Base-by-base conservation (phyloP, 2,329 filamentous ascomycete genomes). In the Xylariaceae sp. region DNA sequence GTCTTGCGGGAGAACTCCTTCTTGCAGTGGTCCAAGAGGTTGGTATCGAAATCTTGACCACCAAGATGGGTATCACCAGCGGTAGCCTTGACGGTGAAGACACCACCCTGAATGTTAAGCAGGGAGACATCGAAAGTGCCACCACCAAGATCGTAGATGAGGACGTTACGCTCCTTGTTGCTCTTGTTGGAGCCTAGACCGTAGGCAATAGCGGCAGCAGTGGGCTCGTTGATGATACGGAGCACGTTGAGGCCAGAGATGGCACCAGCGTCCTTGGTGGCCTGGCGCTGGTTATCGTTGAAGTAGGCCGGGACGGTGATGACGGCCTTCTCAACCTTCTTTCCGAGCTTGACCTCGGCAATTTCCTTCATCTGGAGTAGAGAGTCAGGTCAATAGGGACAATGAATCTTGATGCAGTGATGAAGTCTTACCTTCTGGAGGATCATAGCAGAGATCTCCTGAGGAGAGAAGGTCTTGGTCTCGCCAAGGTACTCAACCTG, bases 91-190 rank as follows among this genome's bases (percentile, higher is more conserved):
- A 97, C 93, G 56, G 92, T 95, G 82, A 98, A 98, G 65, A 98
- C 93, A 80, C 93, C 93, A 68, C 92, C 91, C 77, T 97, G 90
- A 70, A 98, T 97, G 81, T 95, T 92, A 37, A 98, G 83, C 60
- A 97, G 88, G 55, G 93, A 97, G 22, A 98, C 93, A 96, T 98
- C 93, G 76, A 98, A 98, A 71, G 93, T 98, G 82, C 93, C 93
- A 82, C 93, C 93, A 82, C 93, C 93, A 55, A 98, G 85, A 85
- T 98, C 93, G 80, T 97, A 98, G 79, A 98, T 97, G 60, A 98
- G 82, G 66, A 98, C 92, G 70, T 97, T 95, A 67, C 93, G 89
- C 82, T 97, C 93, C 82, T 95, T 95, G 71, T 88, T 87, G 44
- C 88, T 87, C 81, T 95, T 95, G 77, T 89, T 90, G 60, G 88